These are phyloP conservation scores for Zymoseptoria brevis DNA, from an alignment of 2,329 filamentous ascomycete genomes.

Conservation along the genomic window DNA sequence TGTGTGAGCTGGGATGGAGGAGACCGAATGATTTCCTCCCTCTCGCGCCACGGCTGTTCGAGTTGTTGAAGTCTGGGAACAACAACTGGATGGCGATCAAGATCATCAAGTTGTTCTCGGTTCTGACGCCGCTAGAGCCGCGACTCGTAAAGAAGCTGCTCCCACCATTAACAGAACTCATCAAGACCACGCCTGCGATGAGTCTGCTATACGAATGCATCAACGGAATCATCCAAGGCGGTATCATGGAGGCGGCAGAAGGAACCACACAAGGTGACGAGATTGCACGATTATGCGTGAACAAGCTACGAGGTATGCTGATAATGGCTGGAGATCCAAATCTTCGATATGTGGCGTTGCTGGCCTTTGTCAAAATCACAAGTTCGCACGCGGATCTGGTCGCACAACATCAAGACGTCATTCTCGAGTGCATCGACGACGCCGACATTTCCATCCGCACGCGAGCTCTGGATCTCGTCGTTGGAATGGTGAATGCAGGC, in stretches of 20 bases:
- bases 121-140: slow-evolving; percentile 84
- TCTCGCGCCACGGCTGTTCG: slow-evolving; percentile 82
- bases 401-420: slow-evolving; percentile 88
- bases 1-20: slow-evolving; percentile 92
- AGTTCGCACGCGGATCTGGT: slow-evolving; percentile 80
- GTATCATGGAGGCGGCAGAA: slow-evolving; percentile 77
- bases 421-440: slow-evolving; percentile 92
- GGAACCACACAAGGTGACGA: slow-evolving; percentile 78
- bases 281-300: slow-evolving; percentile 84
- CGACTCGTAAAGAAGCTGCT: slow-evolving; percentile 84
- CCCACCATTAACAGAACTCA: slow-evolving; percentile 83
- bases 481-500: slow-evolving; percentile 85
- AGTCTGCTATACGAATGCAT: slow-evolving; percentile 98
- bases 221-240: slow-evolving; percentile 94
- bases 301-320: slow-evolving; percentile 88
- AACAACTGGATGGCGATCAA: slow-evolving; percentile 99
- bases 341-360: slow-evolving; percentile 89
- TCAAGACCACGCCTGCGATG: slow-evolving; percentile 92
- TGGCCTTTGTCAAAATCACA: slow-evolving; percentile 94
- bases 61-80: slow-evolving; percentile 79
- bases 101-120: slow-evolving; percentile 95
- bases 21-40: slow-evolving; percentile 89
- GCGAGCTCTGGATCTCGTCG: slow-evolving; percentile 82
- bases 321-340: slow-evolving; percentile 91
- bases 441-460: slow-evolving; percentile 91